phyloP scores from a whole-genome alignment of 2,329 filamentous ascomycete species.

The Paracamarosporium sp. region DNA sequence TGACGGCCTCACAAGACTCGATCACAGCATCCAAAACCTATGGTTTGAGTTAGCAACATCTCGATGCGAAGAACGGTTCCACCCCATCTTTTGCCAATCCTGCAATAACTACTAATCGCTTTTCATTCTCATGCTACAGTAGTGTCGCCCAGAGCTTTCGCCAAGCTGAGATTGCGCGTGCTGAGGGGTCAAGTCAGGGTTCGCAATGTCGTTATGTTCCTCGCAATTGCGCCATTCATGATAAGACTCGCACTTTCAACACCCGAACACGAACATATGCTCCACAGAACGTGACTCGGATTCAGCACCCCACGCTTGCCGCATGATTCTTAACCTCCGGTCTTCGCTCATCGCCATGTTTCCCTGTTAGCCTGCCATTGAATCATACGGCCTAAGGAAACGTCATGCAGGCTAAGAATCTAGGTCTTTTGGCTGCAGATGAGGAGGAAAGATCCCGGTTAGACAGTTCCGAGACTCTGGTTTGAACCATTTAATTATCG shows the following conservation, averaged over 20 bases:
- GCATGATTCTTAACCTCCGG: background rate
- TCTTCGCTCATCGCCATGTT: conserved; percentile 1
- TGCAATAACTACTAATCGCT: background rate
- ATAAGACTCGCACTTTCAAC: background rate
- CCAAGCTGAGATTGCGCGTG: background rate
- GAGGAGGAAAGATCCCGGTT: background rate
- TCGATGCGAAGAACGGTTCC: background rate
- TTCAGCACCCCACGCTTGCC: background rate
- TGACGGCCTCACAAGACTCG: too few species aligned
- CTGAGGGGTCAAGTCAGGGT: conserved; percentile 11
- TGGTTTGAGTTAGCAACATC: too few species aligned
- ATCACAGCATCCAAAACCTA: too few species aligned
- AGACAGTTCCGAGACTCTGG: conserved; percentile 4
- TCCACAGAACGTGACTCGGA: background rate
- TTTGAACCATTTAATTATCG: background rate
- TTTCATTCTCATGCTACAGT: background rate
- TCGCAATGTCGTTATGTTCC: conserved; percentile 22
- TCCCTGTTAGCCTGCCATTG: conserved; percentile 1
- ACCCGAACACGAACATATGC: background rate
- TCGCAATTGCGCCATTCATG: conserved; percentile 22
- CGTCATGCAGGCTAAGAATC: conserved; percentile 9
- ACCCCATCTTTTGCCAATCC: background rate
- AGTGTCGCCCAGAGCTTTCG: background rate
- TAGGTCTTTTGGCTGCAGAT: background rate
- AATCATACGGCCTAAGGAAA: conserved; percentile 13